A percentile compares a stretch with the other conserved stretches of the same genome.
Evolutionary conservation across 2,329 filamentous ascomycete genomes (phyloP).

Genomic region (Clarireedia homoeocarpa): DNA sequence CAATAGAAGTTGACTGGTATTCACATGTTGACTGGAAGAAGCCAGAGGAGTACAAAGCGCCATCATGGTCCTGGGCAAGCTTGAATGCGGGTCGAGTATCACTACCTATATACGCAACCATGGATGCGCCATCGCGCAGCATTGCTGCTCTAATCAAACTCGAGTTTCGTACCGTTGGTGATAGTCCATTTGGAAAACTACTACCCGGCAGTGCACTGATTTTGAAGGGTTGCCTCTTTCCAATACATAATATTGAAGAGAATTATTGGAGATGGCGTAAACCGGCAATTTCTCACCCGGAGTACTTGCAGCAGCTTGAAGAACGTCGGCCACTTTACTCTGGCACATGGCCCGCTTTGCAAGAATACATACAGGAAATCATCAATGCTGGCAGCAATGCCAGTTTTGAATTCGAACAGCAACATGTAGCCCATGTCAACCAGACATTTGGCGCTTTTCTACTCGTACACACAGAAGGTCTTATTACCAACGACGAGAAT

Average conservation of each 20-base stretch:
- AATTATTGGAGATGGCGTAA: slow-evolving; percentile 6
- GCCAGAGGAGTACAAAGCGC: slow-evolving; percentile 6
- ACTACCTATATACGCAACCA: background rate
- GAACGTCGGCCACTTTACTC: background rate
- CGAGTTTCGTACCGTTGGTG: background rate
- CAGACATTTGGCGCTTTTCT: slow-evolving; percentile 12
- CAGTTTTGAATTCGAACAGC: slow-evolving; percentile 14
- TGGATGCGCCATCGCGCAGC: background rate
- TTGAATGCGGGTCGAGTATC: slow-evolving; percentile 10
- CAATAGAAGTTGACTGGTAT: background rate
- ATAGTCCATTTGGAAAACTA: slow-evolving; percentile 3
- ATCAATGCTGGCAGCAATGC: background rate
- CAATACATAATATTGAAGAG: background rate
- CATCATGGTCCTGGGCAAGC: slow-evolving; percentile 14
- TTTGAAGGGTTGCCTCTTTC: slow-evolving; percentile 3
- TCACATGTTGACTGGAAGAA: slow-evolving; percentile 9
- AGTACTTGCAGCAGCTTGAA: background rate
- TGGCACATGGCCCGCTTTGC: slow-evolving; percentile 1
- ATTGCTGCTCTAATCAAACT: slow-evolving; percentile 7
- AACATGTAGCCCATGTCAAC: slow-evolving; percentile 11
- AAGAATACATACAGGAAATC: slow-evolving; percentile 8
- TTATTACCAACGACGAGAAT: background rate
- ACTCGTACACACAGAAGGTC: slow-evolving; percentile 7
- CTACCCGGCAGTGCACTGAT: background rate
- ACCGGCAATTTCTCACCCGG: background rate